Evolutionary conservation across 2,329 filamentous ascomycete species (phyloP).

Genomic region (Hortaea sp.): DNA sequence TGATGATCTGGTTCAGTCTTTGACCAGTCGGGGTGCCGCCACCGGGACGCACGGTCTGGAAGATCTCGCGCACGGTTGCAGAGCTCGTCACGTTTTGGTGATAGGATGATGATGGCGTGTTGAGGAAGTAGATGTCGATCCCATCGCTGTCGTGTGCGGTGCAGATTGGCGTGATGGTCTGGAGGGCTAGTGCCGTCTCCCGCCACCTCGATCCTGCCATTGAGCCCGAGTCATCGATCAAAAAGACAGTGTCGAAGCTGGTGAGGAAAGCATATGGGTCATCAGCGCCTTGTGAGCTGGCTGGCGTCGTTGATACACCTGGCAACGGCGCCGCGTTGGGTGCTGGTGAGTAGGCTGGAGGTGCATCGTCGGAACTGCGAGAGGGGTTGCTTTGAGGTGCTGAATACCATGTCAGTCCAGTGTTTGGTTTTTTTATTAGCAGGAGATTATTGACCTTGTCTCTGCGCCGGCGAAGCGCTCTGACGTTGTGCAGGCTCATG

Average conservation of each 20-base stretch:
- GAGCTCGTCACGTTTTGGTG: constrained; percentile 56
- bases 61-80: constrained; percentile 55
- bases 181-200: constrained; percentile 61
- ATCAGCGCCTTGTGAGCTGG: constrained; percentile 34
- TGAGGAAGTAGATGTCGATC: constrained; percentile 86
- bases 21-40: constrained; percentile 66
- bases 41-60: constrained; percentile 53
- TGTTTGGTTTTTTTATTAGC: too few relatives aligned
- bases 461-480: too few relatives aligned
- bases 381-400: constrained; percentile 4
- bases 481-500: background rate
- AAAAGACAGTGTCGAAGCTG: constrained; percentile 75
- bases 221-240: constrained; percentile 85
- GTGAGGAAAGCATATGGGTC: constrained; percentile 67
- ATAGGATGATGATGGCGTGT: constrained; percentile 49
- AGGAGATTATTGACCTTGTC: too few relatives aligned
- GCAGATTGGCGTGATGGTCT: constrained; percentile 71
- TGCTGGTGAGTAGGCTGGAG: constrained; percentile 32
- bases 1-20: constrained; percentile 60
- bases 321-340: constrained; percentile 27
- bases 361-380: constrained; percentile 16
- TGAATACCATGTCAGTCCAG: background rate
- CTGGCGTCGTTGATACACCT: constrained; percentile 12
- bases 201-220: constrained; percentile 72
- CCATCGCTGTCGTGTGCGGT: constrained; percentile 70